phyloP scores from a whole-genome alignment of 23 red algal genomes.

The Gracilaria gracilis region DNA sequence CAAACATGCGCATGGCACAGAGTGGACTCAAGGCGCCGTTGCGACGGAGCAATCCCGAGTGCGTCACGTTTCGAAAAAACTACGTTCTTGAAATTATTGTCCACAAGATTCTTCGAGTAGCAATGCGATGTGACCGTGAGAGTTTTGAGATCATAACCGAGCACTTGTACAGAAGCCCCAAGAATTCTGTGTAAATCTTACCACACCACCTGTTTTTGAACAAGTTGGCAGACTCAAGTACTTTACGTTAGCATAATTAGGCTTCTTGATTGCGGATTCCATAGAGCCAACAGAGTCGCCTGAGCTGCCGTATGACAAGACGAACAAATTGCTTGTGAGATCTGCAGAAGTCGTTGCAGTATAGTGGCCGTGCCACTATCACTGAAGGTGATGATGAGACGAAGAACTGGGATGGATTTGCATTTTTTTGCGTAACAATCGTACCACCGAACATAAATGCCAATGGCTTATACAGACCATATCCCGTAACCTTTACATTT shows the following conservation, averaged over 20 bases:
- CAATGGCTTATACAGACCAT: constrained; percentile 48
- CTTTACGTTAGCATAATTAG: constrained; percentile 6
- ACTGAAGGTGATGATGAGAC: constrained; percentile 17
- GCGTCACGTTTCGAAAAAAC: constrained; percentile 37
- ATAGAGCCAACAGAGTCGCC: constrained; percentile 41
- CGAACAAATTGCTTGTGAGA: constrained; percentile 33
- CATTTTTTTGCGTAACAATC: constrained; percentile 1
- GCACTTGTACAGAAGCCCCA: constrained; percentile 55
- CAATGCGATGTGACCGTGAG: constrained; percentile 40
- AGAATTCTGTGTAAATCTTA: constrained; percentile 68
- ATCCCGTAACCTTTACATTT: constrained; percentile 44
- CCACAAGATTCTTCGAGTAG: constrained; percentile 37
- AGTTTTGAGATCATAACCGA: constrained; percentile 26
- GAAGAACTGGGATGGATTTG: constrained; percentile 39
- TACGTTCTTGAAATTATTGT: constrained; percentile 40
- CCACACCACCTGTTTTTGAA: constrained; percentile 33
- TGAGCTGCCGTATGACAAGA: constrained; percentile 54
- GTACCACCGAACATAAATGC: constrained; percentile 32
- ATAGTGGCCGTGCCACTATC: constrained; percentile 12
- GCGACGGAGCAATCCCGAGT: constrained; percentile 63
- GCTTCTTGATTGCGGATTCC: constrained; percentile 7
- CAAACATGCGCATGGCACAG: constrained; percentile 47
- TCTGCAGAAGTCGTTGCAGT: constrained; percentile 30
- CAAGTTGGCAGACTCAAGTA: constrained; percentile 59
- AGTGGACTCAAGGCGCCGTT: constrained; percentile 37